Conservation (phyloP, 805 yeast genomes). For the Yarrowia alimentaria region DNA sequence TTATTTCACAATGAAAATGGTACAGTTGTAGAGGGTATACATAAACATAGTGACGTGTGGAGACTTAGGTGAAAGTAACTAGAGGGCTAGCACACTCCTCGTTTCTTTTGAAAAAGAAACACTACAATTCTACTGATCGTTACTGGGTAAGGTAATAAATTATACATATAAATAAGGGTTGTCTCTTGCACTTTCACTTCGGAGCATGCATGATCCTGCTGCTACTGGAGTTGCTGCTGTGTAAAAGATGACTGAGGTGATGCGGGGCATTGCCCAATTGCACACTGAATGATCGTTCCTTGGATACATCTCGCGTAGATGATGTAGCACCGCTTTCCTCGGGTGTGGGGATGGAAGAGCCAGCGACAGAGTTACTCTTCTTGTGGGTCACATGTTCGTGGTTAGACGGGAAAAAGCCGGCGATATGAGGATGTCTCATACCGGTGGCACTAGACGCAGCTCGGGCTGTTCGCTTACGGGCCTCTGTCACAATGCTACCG, state of each 20-base stretch:
- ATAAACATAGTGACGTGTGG: too few species aligned
- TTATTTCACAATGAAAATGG: too few species aligned
- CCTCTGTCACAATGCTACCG: too few species aligned
- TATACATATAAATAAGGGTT: too few species aligned
- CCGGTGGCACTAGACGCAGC: slow-evolving; percentile 10
- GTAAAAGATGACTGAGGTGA: not conserved
- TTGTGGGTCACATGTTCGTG: slow-evolving; percentile 9
- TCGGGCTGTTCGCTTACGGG: not conserved
- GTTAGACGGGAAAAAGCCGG: slow-evolving; percentile 14
- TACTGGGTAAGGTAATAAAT: too few species aligned
- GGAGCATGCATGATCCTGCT: slow-evolving; percentile 12
- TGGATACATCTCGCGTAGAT: not conserved
- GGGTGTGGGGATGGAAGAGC: slow-evolving; percentile 6
- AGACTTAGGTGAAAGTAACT: too few species aligned
- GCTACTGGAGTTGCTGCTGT: too few species aligned
- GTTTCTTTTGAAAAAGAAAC: too few species aligned
- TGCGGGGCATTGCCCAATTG: slow-evolving; percentile 13
- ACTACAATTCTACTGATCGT: too few species aligned
- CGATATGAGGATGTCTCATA: not conserved
- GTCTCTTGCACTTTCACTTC: not conserved
- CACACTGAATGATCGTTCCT: slow-evolving; percentile 13
- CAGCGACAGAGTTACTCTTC: slow-evolving; percentile 6
- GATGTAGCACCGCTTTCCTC: too few species aligned
- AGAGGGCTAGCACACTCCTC: too few species aligned
- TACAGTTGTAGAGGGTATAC: too few species aligned